These are phyloP conservation scores for Arthroderma sp. DNA, from an alignment of 2,329 filamentous ascomycete genomes.

Conservation along the genomic window DNA sequence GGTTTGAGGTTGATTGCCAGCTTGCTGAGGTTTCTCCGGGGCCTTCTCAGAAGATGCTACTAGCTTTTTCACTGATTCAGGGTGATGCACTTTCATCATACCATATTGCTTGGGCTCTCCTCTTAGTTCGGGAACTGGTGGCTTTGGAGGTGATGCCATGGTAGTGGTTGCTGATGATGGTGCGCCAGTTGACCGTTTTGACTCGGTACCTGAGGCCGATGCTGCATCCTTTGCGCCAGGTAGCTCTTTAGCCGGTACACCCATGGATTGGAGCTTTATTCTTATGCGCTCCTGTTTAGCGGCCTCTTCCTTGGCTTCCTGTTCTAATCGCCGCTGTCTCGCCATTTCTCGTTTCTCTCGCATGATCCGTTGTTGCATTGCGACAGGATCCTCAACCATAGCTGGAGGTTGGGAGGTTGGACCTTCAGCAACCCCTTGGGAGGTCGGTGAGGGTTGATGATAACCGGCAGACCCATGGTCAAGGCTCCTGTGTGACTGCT, in stretches of 20 bases:
- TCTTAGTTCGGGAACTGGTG: constrained; percentile 45
- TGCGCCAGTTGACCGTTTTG: constrained; percentile 8
- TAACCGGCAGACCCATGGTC: constrained; percentile 9
- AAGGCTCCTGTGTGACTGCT: constrained; percentile 16
- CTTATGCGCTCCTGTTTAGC: constrained; percentile 47
- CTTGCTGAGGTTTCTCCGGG: constrained; percentile 23
- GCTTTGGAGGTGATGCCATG: constrained; percentile 45
- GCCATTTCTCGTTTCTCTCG: constrained; percentile 47
- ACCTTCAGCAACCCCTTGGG: constrained; percentile 12
- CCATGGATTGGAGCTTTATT: constrained; percentile 44
- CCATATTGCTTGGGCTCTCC: constrained; percentile 49
- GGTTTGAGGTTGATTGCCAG: constrained; percentile 14
- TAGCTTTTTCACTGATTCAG: constrained; percentile 41
- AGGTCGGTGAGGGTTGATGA: constrained; percentile 20
- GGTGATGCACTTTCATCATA: constrained; percentile 50
- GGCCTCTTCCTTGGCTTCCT: constrained; percentile 46
- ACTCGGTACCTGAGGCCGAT: not conserved
- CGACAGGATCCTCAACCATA: constrained; percentile 33
- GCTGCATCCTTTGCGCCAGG: constrained; percentile 12
- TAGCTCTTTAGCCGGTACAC: constrained; percentile 31
- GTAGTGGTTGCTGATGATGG: constrained; percentile 21
- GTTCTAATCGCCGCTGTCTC: constrained; percentile 42
- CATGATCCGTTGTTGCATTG: constrained; percentile 49
- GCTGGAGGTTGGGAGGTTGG: constrained; percentile 13
- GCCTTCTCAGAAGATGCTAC: constrained; percentile 26